Percentiles rank a stretch among this genome's conserved stretches.
These are phyloP conservation scores for Warburgia ugandensis DNA, from an alignment of 164 flowering plant genomes.

Conservation along the genomic window DNA sequence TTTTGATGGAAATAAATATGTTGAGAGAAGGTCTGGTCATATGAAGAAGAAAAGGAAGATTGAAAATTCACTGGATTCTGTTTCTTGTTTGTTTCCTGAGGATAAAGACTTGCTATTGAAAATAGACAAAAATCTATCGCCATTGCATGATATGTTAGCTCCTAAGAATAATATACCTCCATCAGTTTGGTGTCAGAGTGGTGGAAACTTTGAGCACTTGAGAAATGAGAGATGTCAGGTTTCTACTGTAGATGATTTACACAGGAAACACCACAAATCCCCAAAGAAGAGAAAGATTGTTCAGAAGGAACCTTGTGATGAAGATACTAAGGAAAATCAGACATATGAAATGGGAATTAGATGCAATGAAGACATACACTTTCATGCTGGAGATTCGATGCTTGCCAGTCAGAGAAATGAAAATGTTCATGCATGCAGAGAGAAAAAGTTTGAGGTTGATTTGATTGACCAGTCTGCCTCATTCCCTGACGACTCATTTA, in stretches of 20 bases:
- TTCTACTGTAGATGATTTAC: constrained; percentile 8
- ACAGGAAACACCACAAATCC: constrained; percentile 10
- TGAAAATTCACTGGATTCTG: constrained; percentile 34
- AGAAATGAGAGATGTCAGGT: constrained; percentile 15
- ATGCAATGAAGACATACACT: no score
- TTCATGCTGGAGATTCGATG: no score
- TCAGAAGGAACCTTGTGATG: constrained; percentile 7
- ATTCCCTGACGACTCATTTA: no score
- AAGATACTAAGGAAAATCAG: constrained; percentile 9
- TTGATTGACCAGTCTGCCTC: no score
- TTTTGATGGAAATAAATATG: constrained; percentile 2
- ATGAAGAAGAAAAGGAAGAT: constrained; percentile 36
- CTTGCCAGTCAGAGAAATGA: no score
- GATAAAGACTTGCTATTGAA: constrained; percentile 32
- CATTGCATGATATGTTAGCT: constrained; percentile 23
- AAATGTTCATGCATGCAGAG: no score
- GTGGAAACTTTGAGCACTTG: background rate
- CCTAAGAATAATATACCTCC: constrained; percentile 4
- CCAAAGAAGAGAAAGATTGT: constrained; percentile 32
- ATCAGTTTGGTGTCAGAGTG: constrained; percentile 6
- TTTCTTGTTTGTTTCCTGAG: constrained; percentile 28
- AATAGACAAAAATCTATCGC: constrained; percentile 32
- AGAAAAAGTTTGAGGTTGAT: no score
- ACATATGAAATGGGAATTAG: constrained; percentile 4
- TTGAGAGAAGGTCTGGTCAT: constrained; percentile 13